Base-by-base conservation (phyloP, 331 rosid genomes). In the Pyrus hybrid region DNA sequence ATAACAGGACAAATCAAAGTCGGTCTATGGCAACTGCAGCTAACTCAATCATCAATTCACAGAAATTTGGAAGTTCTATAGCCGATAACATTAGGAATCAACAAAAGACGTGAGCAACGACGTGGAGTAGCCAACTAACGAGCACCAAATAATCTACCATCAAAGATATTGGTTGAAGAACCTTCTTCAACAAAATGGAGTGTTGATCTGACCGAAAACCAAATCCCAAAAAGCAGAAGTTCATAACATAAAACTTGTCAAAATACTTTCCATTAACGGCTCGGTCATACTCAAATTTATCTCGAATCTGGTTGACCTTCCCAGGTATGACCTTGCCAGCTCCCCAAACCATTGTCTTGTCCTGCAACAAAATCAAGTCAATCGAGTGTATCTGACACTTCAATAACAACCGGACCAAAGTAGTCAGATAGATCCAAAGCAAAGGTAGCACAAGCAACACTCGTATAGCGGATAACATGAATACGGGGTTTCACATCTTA, bases 201-300 rank as follows among this genome's bases (percentile, higher is more conserved):
- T n/a, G 35, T 51, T 28, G 35, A 32, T 75, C 13, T 20, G 35
- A 8, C 35, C 41, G n/a, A 58, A 67, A 37, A 80, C 72, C 70
- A 30, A 43, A 71, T 10, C 47, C 29, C 21, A 33, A 33, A 53
- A 17, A 75, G 14, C 7, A n/a, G 0, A 72, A 29, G 32, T 23
- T 51, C 35, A 20, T 51, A 63, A 60, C 30, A 58, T 10, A 45
- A 29, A 20, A 67, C 69, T 20, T 76, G 69, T 51, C 58, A 35
- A 7, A 61, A 73, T 47, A 85, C 67, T 23, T 74, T 73, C 33
- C 53, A 81, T 91, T 77, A 75, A 94, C 41, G 93, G 91, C 97
- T 75, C 99, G 81, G 81, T 94, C 99, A 73, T 87, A 92, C 85
- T 94, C 99, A 76, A 92, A 94, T 77, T 92, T 91, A 82, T 94